These are phyloP conservation scores for Coix lacrymajobi DNA, from an alignment of 176 grass and related monocot genomes.

Conservation along the genomic window DNA sequence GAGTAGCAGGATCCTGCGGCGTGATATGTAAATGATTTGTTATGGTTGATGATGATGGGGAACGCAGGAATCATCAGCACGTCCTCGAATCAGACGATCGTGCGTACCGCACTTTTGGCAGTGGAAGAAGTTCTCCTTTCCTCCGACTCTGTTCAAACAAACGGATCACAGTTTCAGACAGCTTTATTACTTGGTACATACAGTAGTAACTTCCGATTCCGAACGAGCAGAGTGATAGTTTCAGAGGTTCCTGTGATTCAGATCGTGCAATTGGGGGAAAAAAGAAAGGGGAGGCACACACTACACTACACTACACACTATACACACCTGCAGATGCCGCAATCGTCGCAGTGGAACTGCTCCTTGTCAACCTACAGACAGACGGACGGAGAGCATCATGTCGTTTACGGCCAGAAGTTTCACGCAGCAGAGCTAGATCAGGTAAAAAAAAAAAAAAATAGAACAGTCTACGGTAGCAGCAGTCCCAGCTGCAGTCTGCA, in stretches of 20 bases:
- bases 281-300: neutral
- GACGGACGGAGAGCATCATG: neutral
- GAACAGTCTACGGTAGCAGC: neutral
- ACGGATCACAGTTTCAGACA: slow-evolving; percentile 3
- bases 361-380: slow-evolving; percentile 54
- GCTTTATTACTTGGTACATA: neutral
- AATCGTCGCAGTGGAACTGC: slow-evolving; percentile 77
- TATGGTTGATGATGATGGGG: neutral
- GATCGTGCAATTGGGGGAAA: neutral
- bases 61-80: neutral
- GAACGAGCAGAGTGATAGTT: neutral
- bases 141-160: slow-evolving; percentile 57
- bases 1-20: slow-evolving; percentile 79
- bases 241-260: neutral
- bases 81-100: neutral
- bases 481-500: neutral
- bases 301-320: too few species aligned
- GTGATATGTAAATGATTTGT: neutral
- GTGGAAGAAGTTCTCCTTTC: slow-evolving; percentile 80
- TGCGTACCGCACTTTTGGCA: slow-evolving; percentile 69
- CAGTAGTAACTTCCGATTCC: neutral
- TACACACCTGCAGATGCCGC: slow-evolving; percentile 86
- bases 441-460: too few species aligned
- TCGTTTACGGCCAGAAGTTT: too few species aligned
- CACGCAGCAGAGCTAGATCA: neutral